Conservation (phyloP, 208 protist species). For the Crithidia thermophila region DNA sequence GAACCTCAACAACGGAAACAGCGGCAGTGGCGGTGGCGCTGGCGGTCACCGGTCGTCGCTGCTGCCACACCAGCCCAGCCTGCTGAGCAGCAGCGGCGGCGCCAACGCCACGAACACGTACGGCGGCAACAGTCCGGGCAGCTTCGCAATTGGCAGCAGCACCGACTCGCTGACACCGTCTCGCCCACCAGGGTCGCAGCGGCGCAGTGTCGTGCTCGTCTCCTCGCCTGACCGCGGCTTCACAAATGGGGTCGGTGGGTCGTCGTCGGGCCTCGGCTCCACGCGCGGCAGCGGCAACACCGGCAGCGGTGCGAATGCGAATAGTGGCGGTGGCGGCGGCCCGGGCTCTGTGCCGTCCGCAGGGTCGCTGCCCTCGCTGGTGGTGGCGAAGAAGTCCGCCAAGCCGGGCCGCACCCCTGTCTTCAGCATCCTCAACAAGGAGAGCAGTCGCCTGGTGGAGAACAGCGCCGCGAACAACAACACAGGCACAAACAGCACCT, state of each 20-base stretch:
- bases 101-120: neutral
- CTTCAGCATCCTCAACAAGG: slow-evolving; percentile 57
- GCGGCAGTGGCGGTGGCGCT: no score
- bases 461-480: neutral
- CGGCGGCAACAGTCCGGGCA: neutral
- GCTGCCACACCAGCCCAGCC: neutral
- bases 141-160: neutral
- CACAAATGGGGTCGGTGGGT: neutral
- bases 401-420: slow-evolving; percentile 36
- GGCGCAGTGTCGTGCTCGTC: slow-evolving; percentile 23
- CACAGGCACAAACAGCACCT: slow-evolving; percentile 2
- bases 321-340: neutral
- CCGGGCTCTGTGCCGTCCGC: neutral
- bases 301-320: neutral
- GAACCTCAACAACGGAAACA: no score
- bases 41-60: neutral
- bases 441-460: slow-evolving; percentile 31
- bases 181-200: slow-evolving; percentile 8
- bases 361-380: slow-evolving; percentile 25
- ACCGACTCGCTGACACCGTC: neutral
- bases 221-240: slow-evolving; percentile 18
- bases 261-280: neutral
- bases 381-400: slow-evolving; percentile 23
- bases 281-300: neutral
- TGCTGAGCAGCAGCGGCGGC: neutral